These are phyloP conservation scores for Abortiporus biennis DNA, from an alignment of 1,284 basidiomycete species.

Conservation along the genomic window DNA sequence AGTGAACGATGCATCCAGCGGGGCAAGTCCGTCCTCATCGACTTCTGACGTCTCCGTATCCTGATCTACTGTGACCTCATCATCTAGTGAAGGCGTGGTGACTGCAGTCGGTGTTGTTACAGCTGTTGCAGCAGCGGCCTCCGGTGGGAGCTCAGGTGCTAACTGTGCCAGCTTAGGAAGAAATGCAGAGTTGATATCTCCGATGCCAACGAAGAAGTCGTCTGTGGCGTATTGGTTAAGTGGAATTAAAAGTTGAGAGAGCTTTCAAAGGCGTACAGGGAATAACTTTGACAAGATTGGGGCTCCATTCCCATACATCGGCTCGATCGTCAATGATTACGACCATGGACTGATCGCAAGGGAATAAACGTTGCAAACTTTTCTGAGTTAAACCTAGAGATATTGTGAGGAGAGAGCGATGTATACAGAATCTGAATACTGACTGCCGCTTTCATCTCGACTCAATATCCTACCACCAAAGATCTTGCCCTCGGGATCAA, in stretches of 20 bases:
- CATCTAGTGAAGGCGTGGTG: slow-evolving; percentile 3
- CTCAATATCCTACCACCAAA: slow-evolving; percentile 89
- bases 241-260: slow-evolving; percentile 4
- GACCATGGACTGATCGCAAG: slow-evolving; percentile 97
- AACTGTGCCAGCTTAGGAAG: slow-evolving; percentile 70
- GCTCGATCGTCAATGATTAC: slow-evolving; percentile 98
- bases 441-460: slow-evolving; percentile 93
- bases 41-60: no score
- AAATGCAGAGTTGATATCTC: slow-evolving; percentile 95
- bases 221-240: slow-evolving; percentile 42
- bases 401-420: slow-evolving; percentile 1
- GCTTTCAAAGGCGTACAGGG: slow-evolving; percentile 64
- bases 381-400: slow-evolving; percentile 81
- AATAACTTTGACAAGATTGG: slow-evolving; percentile 93
- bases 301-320: slow-evolving; percentile 96
- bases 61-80: not conserved
- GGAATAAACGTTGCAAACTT: slow-evolving; percentile 86
- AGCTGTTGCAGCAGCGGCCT: slow-evolving; percentile 19
- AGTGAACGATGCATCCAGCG: no score
- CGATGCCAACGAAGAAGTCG: slow-evolving; percentile 98
- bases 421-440: slow-evolving; percentile 26
- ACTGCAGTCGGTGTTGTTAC: not conserved
- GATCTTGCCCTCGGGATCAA: slow-evolving; percentile 83
- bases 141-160: slow-evolving; percentile 27
- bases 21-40: not conserved